Evolutionary conservation across 2,329 filamentous ascomycete genomes (phyloP).

Genomic region (Paecilomyces variotii): DNA sequence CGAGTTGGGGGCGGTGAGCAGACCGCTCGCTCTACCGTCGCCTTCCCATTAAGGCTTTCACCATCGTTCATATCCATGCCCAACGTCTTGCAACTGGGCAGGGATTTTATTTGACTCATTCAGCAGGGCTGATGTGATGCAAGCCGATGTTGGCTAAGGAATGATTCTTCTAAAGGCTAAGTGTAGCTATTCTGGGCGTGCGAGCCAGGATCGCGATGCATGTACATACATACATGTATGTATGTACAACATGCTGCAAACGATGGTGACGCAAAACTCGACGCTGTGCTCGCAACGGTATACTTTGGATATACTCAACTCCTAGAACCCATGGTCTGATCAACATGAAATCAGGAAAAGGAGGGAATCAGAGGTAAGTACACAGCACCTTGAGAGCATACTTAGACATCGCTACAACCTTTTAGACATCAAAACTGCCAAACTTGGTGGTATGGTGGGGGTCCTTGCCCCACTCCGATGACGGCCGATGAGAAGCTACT

Average conservation of each 20-base stretch:
- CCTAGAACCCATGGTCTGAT: not conserved
- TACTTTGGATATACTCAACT: not conserved
- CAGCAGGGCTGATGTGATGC: not conserved
- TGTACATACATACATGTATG: not conserved
- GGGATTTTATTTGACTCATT: not conserved
- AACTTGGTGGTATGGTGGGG: not conserved
- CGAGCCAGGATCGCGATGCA: not conserved
- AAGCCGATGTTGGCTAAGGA: not conserved
- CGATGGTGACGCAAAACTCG: not conserved
- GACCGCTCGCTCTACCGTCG: not conserved
- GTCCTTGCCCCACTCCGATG: not conserved
- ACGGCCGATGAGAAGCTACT: not conserved
- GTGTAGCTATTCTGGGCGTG: not conserved
- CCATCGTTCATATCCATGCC: not conserved
- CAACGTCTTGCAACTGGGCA: not conserved
- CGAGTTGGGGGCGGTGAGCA: not conserved
- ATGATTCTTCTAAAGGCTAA: not conserved
- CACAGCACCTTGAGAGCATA: not conserved
- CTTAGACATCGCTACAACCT: not conserved
- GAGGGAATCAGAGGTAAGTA: not conserved
- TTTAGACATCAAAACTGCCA: not conserved
- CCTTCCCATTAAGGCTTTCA: not conserved
- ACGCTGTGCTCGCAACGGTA: not conserved
- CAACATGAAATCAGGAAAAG: not conserved
- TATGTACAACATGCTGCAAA: not conserved